phyloP scores from a whole-genome alignment of 202 grass and related monocot species.

The Hordeum pubiflorum region DNA sequence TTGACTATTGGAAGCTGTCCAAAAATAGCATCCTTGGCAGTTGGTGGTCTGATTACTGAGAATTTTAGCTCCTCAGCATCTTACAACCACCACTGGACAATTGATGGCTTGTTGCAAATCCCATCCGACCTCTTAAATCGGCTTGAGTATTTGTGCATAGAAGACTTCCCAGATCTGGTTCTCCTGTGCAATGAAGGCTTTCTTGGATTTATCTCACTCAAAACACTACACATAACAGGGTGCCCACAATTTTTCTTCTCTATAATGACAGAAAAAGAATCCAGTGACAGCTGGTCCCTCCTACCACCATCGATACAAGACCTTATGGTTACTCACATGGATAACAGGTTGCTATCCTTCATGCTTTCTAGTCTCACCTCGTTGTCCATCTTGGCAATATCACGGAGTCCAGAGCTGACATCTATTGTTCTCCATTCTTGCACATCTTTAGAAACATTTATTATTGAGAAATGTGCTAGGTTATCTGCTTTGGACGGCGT shows the following conservation, averaged over 20 bases:
- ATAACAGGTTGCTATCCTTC: background rate
- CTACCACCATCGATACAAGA: conserved; percentile 5
- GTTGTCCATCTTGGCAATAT: conserved; percentile 7
- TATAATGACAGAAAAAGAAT: background rate
- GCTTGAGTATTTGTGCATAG: conserved; percentile 5
- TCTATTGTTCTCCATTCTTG: conserved; percentile 15
- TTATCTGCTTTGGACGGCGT: background rate
- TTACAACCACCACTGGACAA: background rate
- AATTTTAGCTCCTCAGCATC: background rate
- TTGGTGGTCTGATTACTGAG: background rate
- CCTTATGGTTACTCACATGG: conserved; percentile 7
- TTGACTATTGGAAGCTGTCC: background rate
- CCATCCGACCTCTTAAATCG: background rate
- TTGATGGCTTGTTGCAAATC: conserved; percentile 15
- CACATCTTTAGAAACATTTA: conserved; percentile 7
- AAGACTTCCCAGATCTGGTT: conserved; percentile 2
- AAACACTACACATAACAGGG: background rate
- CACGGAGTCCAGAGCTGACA: conserved; percentile 1
- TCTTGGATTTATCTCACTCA: conserved; percentile 4
- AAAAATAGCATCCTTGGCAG: background rate
- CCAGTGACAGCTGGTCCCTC: background rate
- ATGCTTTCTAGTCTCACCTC: background rate
- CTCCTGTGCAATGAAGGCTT: background rate
- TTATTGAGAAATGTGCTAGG: background rate
- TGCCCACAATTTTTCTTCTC: background rate